Base-by-base conservation (phyloP, 352 stramenopile species). In the Globisporangium nodosum region DNA sequence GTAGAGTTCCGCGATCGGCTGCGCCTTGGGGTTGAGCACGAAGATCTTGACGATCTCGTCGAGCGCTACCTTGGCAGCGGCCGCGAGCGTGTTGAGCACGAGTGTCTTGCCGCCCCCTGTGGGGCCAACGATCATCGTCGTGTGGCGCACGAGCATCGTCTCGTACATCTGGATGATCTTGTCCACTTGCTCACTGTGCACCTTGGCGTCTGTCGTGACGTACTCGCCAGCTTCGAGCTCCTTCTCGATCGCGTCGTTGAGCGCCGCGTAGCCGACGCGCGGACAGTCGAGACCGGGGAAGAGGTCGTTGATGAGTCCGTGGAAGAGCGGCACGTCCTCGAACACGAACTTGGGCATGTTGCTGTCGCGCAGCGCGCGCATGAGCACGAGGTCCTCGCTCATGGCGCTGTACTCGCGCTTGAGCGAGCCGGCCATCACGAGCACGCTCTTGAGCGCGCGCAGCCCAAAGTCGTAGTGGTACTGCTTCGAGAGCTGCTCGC, bases 321-420 rank as follows among this genome's bases (percentile, higher is more conserved):
- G 79, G 70, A 98, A 98, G 0, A 98, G 72, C 18, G 92, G 91
- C 0, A 98, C 93, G 61, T 98, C 94, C 58, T 98, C 94, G 64
- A 97, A 98, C 18, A 98, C 90, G 63, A 98, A 98, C 64, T 98
- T 98, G 53, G 94, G 94, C 92, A 98, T 98, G 67, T 98, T 98
- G 57, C 87, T 96, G 58, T 98, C 94, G 20, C 94, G 90, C 3
- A 98, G 68, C 12, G 94, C 94, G 9, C 94, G 85, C 93, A 98
- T 98, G 21, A 98, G 85, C 61, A 98, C 93, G 1, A 98, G 52
- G 52, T 98, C 94, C 69, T 98, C 94, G 46, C 86, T 91, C 84
- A 98, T 96, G 15, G 88, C 73, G 33, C 83, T 90, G 63, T 97
- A 97, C 61, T 97, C 84, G 24, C 93, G 86, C 70, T 98, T 98